phyloP scores from a whole-genome alignment of 1,284 basidiomycete genomes.

The Sanguinoderma infundibulare region DNA sequence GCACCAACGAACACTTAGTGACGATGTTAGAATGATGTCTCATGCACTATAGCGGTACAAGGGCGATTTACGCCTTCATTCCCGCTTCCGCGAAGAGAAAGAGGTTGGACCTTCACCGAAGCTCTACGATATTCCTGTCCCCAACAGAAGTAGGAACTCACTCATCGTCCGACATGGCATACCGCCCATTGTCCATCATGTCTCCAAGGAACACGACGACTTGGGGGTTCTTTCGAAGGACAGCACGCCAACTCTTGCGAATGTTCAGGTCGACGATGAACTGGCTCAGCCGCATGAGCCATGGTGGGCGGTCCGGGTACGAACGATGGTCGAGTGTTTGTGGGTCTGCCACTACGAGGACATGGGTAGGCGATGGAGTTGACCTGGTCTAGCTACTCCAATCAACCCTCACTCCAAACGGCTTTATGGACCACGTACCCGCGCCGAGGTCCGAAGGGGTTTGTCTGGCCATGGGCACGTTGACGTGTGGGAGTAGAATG shows the following conservation, averaged over 20 bases:
- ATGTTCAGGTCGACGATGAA: slow-evolving; percentile 75
- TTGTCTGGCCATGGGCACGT: slow-evolving; percentile 66
- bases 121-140: background rate
- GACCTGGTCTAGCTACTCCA: slow-evolving; percentile 15
- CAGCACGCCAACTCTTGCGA: slow-evolving; percentile 82
- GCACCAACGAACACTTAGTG: too few species aligned
- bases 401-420: slow-evolving; percentile 10
- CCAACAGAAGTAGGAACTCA: slow-evolving; percentile 42
- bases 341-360: slow-evolving; percentile 83
- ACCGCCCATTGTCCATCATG: slow-evolving; percentile 84
- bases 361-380: slow-evolving; percentile 50
- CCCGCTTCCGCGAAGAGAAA: background rate
- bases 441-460: slow-evolving; percentile 23
- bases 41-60: background rate
- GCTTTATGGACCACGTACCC: slow-evolving; percentile 28
- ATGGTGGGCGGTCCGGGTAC: slow-evolving; percentile 55
- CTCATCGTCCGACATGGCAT: slow-evolving; percentile 68
- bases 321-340: slow-evolving; percentile 75
- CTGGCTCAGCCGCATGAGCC: slow-evolving; percentile 57
- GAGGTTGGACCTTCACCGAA: background rate
- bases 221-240: slow-evolving; percentile 66
- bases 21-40: too few species aligned
- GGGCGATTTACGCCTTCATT: background rate
- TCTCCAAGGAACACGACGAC: slow-evolving; percentile 86
- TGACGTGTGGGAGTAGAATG: slow-evolving; percentile 54